Conservation (phyloP, 306 rosid species). For the Cucurbita pepo region DNA sequence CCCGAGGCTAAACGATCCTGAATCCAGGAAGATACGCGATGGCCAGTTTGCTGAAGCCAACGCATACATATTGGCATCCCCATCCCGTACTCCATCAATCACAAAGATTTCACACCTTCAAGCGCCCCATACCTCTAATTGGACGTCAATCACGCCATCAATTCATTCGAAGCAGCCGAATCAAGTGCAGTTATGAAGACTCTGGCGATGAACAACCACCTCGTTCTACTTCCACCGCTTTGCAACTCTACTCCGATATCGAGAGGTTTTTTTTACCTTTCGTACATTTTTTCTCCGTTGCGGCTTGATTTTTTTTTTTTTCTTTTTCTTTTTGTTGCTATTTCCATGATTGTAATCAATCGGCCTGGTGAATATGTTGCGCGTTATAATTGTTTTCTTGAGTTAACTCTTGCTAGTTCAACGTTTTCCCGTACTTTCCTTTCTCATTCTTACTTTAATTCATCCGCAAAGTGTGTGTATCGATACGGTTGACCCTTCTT, state of each 20-base stretch:
- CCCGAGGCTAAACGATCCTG: background rate
- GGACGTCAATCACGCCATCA: conserved; percentile 3
- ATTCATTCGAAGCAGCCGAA: conserved; percentile 7
- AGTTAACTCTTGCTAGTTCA: background rate
- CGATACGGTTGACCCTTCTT: background rate
- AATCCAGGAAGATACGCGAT: conserved; percentile 2
- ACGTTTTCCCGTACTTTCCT: background rate
- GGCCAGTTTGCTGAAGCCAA: conserved; percentile 21
- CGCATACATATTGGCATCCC: background rate
- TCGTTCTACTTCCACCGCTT: conserved; percentile 21
- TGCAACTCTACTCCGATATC: conserved; percentile 69
- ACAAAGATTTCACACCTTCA: background rate
- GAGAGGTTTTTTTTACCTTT: conserved; percentile 41
- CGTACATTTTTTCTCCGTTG: background rate
- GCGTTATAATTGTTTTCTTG: background rate
- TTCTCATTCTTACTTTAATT: background rate
- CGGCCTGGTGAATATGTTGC: background rate
- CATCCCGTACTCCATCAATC: background rate
- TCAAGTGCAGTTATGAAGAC: conserved; percentile 23
- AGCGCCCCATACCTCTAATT: background rate
- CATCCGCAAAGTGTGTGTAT: background rate
- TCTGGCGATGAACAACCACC: conserved; percentile 8
- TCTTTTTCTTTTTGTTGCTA: background rate
- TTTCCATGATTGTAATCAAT: background rate
- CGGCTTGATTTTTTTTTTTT: background rate